phyloP scores from a whole-genome alignment of 2,329 filamentous ascomycete species.

The Exophiala oligosperma region DNA sequence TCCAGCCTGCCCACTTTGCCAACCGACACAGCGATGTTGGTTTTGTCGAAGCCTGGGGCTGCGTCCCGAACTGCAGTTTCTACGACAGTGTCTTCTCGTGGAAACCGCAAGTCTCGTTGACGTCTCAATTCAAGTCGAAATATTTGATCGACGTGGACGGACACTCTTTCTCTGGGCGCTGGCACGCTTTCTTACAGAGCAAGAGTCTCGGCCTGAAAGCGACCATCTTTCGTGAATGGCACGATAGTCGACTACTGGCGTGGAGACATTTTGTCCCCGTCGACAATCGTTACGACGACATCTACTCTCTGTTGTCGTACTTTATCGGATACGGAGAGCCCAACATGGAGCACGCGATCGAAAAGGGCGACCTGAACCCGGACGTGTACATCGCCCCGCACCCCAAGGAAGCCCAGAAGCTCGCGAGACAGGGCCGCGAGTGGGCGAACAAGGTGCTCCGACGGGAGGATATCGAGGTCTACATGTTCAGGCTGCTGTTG shows the following conservation, averaged over 20 bases:
- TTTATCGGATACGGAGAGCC: conserved; percentile 44
- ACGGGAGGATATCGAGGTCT: conserved; percentile 62
- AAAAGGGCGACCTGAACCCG: conserved; percentile 19
- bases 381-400: conserved; percentile 35
- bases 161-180: conserved; percentile 43
- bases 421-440: conserved; percentile 37
- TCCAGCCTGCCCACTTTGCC: conserved; percentile 35
- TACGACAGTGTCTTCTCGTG: conserved; percentile 35
- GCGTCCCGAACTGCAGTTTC: conserved; percentile 40
- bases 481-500: conserved; percentile 38
- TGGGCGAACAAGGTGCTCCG: conserved; percentile 41
- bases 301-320: conserved; percentile 52
- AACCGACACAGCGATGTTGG: conserved; percentile 39
- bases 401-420: conserved; percentile 35
- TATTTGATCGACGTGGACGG: conserved; percentile 42
- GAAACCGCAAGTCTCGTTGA: conserved; percentile 32
- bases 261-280: conserved; percentile 57
- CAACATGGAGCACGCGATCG: conserved; percentile 11
- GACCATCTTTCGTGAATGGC: conserved; percentile 57
- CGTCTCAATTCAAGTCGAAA: conserved; percentile 38
- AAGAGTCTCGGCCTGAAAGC: conserved; percentile 53
- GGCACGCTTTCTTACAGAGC: conserved; percentile 46
- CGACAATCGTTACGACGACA: conserved; percentile 52
- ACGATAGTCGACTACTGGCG: conserved; percentile 51
- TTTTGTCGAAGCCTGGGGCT: conserved; percentile 39